Evolutionary conservation across 768 basidiomycete species (phyloP).

Genomic region (Suillus decipiens): DNA sequence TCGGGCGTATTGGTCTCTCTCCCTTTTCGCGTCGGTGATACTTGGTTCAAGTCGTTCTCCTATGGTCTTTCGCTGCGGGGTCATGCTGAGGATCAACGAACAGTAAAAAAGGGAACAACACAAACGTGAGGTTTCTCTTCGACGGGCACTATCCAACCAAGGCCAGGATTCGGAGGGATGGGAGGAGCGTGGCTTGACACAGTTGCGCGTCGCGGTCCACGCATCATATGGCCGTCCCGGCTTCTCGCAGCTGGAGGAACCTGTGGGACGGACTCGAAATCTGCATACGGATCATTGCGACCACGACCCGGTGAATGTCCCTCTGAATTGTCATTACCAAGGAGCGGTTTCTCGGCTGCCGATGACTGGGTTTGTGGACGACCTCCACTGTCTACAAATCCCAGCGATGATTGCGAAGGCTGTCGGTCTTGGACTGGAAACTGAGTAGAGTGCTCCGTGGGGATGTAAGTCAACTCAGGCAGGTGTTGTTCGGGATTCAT

Average conservation of each 20-base stretch:
- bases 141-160: constrained; percentile 32
- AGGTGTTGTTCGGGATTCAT: constrained; percentile 18
- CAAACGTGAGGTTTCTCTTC: constrained; percentile 21
- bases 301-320: constrained; percentile 6
- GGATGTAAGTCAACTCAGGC: background rate
- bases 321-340: constrained; percentile 12
- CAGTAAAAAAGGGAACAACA: constrained; percentile 6
- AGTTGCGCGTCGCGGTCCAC: constrained; percentile 14
- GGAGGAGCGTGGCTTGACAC: background rate
- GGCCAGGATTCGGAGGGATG: background rate
- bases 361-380: constrained; percentile 11
- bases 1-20: constrained; percentile 46
- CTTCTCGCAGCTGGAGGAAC: constrained; percentile 13
- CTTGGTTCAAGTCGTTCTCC: constrained; percentile 60
- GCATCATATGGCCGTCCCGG: constrained; percentile 20
- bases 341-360: constrained; percentile 14
- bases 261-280: constrained; percentile 14
- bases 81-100: background rate
- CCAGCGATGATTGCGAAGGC: background rate
- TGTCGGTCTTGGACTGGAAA: background rate
- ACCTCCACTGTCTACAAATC: background rate
- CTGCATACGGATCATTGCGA: constrained; percentile 12
- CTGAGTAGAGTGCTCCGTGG: background rate
- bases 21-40: constrained; percentile 43
- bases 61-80: constrained; percentile 37